Evolutionary conservation across 257 asterid genomes (phyloP), one percentile per base, ranked within the genome.

Genomic region (Buddleja alternifolia): DNA sequence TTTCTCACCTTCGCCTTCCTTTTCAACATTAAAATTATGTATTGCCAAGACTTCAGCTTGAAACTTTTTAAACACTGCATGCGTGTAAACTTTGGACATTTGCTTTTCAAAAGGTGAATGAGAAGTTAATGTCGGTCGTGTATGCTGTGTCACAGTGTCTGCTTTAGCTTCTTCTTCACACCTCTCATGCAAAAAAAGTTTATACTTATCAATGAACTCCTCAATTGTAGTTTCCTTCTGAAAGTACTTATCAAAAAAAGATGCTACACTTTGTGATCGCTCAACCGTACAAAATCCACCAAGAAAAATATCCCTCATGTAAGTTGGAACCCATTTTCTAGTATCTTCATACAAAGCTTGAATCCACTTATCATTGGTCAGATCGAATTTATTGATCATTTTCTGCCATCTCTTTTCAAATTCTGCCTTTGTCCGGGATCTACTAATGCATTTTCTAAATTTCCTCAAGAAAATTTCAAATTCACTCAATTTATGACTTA

Each of bases 21-120:
- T 72, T 70, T 29, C 71, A 48, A 68, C 63, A 46, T 58, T 63
- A 60, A 88, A 85, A 50, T 72, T 34, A 48, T 46, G 63, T 12
- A 66, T 47, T 34, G 84, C 88, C 16, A 59, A 67, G 54, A 78
- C 80, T 69, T 85, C 90, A 41, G 66, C 71, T 65, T 82, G 90
- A 71, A 85, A 85, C 60, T 71, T 73, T 66, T 46, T 47, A 66
- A 69, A 85, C 21, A 71, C 19, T 6, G 77, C 56, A 62, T 58
- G 63, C 6, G 90, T 80, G 58, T 84, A 84, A 45, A 84, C 68
- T 41, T 46, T 39, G 57, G 79, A 73, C 85, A 82, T 78, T 67
- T 85, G 84, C 66, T 73, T 75, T 83, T 85, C 90, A 29, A 82
- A 75, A 48, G 88, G 78, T 34, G 82, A 78, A 23, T 39, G 62